A percentile compares a stretch with the other conserved stretches of the same genome.
Conservation (phyloP, 2,329 filamentous ascomycete species). For the Fusarium sp. region DNA sequence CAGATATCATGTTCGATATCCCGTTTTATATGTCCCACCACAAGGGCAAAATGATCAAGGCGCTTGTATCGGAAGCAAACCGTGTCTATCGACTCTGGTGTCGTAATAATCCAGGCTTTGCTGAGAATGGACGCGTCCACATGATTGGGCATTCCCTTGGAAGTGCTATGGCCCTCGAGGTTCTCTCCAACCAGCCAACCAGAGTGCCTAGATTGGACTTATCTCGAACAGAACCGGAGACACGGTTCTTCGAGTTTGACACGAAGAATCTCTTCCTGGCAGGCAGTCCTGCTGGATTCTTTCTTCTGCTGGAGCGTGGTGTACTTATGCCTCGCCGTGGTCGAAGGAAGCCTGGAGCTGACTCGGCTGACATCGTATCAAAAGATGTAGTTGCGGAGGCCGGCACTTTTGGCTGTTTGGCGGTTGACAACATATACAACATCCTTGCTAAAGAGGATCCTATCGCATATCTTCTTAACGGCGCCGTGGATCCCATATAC, state of each 20-base stretch:
- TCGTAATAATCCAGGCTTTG: constrained; percentile 89
- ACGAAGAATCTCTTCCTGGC: constrained; percentile 90
- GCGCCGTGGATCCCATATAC: constrained; percentile 86
- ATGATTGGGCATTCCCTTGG: constrained; percentile 94
- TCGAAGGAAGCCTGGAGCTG: constrained; percentile 79
- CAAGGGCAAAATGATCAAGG: constrained; percentile 93
- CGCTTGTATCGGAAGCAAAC: constrained; percentile 91
- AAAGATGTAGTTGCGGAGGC: constrained; percentile 78
- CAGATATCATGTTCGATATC: constrained; percentile 98
- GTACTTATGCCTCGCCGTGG: constrained; percentile 81
- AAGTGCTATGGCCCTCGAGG: constrained; percentile 93
- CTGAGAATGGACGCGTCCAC: constrained; percentile 85
- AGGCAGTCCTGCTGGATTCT: constrained; percentile 93
- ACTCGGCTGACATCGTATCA: constrained; percentile 70
- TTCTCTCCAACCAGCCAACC: constrained; percentile 90
- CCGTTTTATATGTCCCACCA: constrained; percentile 98
- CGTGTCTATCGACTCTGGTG: constrained; percentile 97
- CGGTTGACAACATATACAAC: constrained; percentile 97
- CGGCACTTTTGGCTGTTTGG: constrained; percentile 88
- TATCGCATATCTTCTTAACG: constrained; percentile 93
- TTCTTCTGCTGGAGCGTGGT: constrained; percentile 84
- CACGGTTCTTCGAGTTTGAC: constrained; percentile 86
- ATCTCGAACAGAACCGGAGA: constrained; percentile 57
- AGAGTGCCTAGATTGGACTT: constrained; percentile 67
- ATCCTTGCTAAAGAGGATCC: constrained; percentile 79